Evolutionary conservation across 176 grass and related monocot genomes (phyloP).

Genomic region (Elymus sibiricus): DNA sequence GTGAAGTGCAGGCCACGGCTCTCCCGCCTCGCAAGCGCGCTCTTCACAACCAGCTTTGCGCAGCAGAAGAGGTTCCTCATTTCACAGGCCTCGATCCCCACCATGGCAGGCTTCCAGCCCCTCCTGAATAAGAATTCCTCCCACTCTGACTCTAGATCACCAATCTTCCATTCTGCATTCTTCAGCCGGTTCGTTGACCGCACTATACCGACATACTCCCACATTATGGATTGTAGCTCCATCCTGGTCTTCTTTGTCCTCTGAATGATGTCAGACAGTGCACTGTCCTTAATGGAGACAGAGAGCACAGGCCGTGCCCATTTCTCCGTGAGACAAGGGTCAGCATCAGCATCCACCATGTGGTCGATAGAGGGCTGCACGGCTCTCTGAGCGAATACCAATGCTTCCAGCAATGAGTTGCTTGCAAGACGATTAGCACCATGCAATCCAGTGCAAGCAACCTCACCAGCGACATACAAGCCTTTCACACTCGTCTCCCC

Average conservation of each 20-base stretch:
- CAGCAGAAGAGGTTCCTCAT: conserved; percentile 96
- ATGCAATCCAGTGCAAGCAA: conserved; percentile 93
- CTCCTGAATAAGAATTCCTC: conserved; percentile 63
- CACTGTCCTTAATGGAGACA: conserved; percentile 31
- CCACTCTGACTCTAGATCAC: conserved; percentile 90
- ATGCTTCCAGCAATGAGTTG: conserved; percentile 94
- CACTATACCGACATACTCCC: conserved; percentile 92
- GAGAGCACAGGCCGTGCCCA: conserved; percentile 66
- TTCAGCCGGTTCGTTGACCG: conserved; percentile 80
- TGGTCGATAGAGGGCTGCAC: conserved; percentile 84
- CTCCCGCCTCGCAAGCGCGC: conserved; percentile 79
- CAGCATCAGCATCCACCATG: conserved; percentile 45
- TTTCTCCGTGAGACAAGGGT: conserved; percentile 26
- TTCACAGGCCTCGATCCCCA: conserved; percentile 78
- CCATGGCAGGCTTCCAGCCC: conserved; percentile 79
- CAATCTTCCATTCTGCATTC: conserved; percentile 88
- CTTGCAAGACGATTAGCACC: conserved; percentile 95
- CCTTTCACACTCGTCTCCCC: conserved; percentile 93
- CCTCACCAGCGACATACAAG: conserved; percentile 84
- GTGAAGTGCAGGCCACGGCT: conserved; percentile 92
- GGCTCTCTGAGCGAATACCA: conserved; percentile 82
- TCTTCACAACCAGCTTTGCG: conserved; percentile 76
- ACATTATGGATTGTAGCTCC: conserved; percentile 88
- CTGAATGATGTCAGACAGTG: conserved; percentile 48
- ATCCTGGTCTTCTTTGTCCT: conserved; percentile 60